A percentile compares a stretch with the other conserved stretches of the same genome.
Conservation (phyloP, 2,329 filamentous ascomycete genomes). For the Penicillium concentricum region DNA sequence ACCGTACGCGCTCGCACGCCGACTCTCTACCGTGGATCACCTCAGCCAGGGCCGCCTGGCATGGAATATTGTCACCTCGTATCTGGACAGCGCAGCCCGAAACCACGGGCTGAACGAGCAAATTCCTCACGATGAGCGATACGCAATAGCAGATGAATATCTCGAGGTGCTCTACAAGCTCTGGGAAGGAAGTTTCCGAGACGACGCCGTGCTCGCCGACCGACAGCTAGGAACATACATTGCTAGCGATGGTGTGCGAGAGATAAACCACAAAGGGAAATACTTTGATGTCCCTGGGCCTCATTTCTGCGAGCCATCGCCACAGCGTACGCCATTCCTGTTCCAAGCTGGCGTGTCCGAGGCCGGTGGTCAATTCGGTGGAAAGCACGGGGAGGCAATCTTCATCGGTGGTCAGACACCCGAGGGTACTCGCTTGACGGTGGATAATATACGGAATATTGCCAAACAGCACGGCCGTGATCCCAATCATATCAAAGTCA, state of each 20-base stretch:
- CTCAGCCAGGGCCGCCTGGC: slow-evolving; percentile 49
- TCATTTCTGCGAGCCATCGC: slow-evolving; percentile 40
- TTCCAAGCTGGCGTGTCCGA: slow-evolving; percentile 46
- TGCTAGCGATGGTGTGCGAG: slow-evolving; percentile 20
- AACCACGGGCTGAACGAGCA: slow-evolving; percentile 42
- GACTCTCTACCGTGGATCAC: slow-evolving; percentile 54
- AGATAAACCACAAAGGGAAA: slow-evolving; percentile 32
- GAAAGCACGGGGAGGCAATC: slow-evolving; percentile 41
- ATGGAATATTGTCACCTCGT: slow-evolving; percentile 52
- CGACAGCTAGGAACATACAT: slow-evolving; percentile 8
- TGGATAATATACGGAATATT: slow-evolving; percentile 38
- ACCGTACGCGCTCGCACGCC: slow-evolving; percentile 52
- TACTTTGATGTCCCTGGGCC: slow-evolving; percentile 34
- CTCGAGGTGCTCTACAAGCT: slow-evolving; percentile 45
- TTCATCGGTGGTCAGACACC: slow-evolving; percentile 44
- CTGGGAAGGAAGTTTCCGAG: slow-evolving; percentile 52
- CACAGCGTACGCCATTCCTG: slow-evolving; percentile 45
- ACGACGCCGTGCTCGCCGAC: slow-evolving; percentile 30
- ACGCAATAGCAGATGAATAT: slow-evolving; percentile 47
- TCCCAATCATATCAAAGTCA: slow-evolving; percentile 17
- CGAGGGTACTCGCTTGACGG: slow-evolving; percentile 34
- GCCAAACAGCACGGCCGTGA: slow-evolving; percentile 37
- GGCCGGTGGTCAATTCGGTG: slow-evolving; percentile 43
- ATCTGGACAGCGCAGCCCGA: slow-evolving; percentile 43
- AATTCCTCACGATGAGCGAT: slow-evolving; percentile 48